Evolutionary conservation across 2,329 filamentous ascomycete genomes (phyloP).

Genomic region (Alternaria triticina): DNA sequence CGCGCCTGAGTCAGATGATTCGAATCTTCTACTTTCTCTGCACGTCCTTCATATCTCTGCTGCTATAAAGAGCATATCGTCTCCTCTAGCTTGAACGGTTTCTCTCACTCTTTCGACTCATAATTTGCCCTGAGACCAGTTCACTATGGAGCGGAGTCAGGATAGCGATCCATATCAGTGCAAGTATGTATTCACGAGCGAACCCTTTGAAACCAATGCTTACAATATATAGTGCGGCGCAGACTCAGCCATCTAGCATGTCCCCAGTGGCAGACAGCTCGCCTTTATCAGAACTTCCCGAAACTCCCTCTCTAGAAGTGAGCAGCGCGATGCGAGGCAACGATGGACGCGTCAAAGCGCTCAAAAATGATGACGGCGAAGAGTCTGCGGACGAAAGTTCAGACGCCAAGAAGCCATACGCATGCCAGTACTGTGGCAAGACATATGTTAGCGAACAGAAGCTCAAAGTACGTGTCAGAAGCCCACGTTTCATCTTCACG

Average conservation of each 20-base stretch:
- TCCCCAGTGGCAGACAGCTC: not conserved
- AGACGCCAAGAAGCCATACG: not conserved
- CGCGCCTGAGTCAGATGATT: not conserved
- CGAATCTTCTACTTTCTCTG: not conserved
- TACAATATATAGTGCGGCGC: not conserved
- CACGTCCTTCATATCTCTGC: not conserved
- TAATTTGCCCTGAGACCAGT: not conserved
- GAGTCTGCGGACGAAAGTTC: not conserved
- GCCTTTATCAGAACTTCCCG: not conserved
- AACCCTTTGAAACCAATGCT: not conserved
- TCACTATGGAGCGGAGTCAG: not conserved
- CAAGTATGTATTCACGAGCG: not conserved
- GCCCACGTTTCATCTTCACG: not conserved
- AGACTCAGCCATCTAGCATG: not conserved
- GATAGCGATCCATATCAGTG: not conserved
- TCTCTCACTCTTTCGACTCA: not conserved
- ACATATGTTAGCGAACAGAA: not conserved
- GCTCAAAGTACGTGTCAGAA: not conserved
- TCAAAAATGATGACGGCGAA: not conserved
- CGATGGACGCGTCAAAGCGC: not conserved
- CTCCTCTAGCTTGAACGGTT: not conserved
- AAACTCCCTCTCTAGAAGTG: not conserved
- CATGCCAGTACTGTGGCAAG: conserved; percentile 7
- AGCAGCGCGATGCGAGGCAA: not conserved
- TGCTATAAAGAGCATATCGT: not conserved